Evolutionary conservation across 2,329 filamentous ascomycete genomes (phyloP), one percentile per base, ranked within the genome.

Genomic region (Hyphodiscus sp.): DNA sequence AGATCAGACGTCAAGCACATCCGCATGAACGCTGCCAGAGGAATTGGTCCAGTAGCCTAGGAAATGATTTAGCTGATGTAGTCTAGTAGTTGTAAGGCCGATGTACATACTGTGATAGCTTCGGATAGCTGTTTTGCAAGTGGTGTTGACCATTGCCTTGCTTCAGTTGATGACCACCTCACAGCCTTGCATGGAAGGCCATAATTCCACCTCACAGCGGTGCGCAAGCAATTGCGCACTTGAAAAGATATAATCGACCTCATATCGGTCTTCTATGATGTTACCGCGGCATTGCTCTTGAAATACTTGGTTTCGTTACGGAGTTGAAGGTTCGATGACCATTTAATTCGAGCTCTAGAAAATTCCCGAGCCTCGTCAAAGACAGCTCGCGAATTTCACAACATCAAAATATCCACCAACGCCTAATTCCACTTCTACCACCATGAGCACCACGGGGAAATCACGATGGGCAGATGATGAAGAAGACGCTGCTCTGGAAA

Each of bases 1-100:
- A 90, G 74, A 57, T 94, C 89, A 11, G 89, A 88, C 0, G 94
- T 99, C 59, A 99, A 81, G 69, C 92, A 96, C 85, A 97, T 95
- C 68, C 94, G 91, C 94, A 99, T 99, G 70, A 91, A 99, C 50
- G 90, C 86, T 5, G 94, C 91, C 56, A 99, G 81, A 0, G 94
- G 89, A 26, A 97, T 84, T 3, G 94, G 92, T 0, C 94, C 94
- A 11, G 94, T 97, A 42, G 86, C 82, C 83, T 88, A 62, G 16
- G 38, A 41, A 45, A 15, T 72, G 74, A 76, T 48, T 68, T 50
- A 69, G 62, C 38, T 47, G 38, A 49, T 26, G 1, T 30, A n/a
- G 29, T 9, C 42, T 13, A 7, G 41, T 15, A 23, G n/a, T 20
- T 33, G 46, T 16, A 1, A 30, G 23, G 15, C 5, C 20, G 52